phyloP scores from a whole-genome alignment of 2,329 filamentous ascomycete genomes.

The Orbilia blumenaviensis region DNA sequence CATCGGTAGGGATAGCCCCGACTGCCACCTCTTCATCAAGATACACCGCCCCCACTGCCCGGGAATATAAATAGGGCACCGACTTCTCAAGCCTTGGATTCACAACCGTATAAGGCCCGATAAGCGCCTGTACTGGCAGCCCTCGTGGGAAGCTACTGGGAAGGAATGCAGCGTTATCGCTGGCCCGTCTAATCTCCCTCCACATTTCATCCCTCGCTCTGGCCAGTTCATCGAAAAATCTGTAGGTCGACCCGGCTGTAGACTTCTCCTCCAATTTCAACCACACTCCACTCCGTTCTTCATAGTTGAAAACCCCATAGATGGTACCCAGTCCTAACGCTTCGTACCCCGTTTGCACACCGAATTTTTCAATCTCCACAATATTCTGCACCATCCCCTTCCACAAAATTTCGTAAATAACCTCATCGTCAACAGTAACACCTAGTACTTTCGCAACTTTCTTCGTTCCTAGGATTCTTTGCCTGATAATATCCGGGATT shows the following conservation, averaged over 20 bases:
- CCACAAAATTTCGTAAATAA: constrained; percentile 6
- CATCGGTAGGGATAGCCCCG: neutral
- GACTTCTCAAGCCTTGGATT: neutral
- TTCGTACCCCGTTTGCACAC: constrained; percentile 1
- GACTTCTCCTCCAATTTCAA: neutral
- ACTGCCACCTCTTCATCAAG: neutral
- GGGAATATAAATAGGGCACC: neutral
- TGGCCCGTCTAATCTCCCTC: neutral
- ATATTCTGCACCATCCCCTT: neutral
- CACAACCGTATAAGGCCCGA: neutral
- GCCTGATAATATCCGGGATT: neutral
- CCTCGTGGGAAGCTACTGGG: constrained; percentile 11
- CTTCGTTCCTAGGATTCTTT: neutral
- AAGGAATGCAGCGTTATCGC: neutral
- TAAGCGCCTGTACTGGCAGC: constrained; percentile 6
- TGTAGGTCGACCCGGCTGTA: neutral
- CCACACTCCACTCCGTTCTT: neutral
- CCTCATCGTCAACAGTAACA: neutral
- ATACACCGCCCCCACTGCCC: neutral
- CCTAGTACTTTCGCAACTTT: neutral
- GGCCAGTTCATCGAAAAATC: constrained; percentile 16
- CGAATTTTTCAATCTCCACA: constrained; percentile 1
- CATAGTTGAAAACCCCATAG: neutral
- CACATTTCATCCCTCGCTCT: constrained; percentile 22
- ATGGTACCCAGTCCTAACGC: neutral